A percentile compares a stretch with the other conserved stretches of the same genome.
Conservation (phyloP, 2,329 filamentous ascomycete species). For the Emericellopsis atlantica region DNA sequence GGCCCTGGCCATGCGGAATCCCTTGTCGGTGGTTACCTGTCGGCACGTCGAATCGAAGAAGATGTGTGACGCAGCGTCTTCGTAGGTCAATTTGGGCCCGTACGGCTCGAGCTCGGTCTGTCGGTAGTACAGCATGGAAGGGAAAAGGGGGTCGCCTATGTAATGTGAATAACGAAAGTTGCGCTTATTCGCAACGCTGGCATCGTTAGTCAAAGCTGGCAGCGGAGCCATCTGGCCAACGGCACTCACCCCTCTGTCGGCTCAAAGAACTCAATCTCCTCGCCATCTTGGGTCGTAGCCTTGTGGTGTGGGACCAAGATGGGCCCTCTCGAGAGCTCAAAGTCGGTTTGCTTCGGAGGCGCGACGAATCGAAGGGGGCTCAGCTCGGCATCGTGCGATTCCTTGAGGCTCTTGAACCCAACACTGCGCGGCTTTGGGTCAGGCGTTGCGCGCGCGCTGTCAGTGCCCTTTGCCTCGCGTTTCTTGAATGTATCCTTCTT, state of each 20-base stretch:
- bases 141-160: conserved; percentile 79
- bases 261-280: conserved; percentile 45
- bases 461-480: conserved; percentile 46
- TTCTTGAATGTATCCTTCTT: conserved; percentile 61
- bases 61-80: conserved; percentile 79
- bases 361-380: conserved; percentile 48
- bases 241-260: conserved; percentile 48
- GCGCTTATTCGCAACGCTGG: conserved; percentile 50
- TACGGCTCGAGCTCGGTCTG: conserved; percentile 79
- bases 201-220: not conserved
- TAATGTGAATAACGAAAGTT: conserved; percentile 83
- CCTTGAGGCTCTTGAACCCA: conserved; percentile 16
- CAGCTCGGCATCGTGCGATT: conserved; percentile 26
- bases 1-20: conserved; percentile 80
- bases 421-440: conserved; percentile 32
- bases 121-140: conserved; percentile 78
- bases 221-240: not conserved
- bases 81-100: conserved; percentile 76
- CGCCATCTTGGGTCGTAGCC: conserved; percentile 33
- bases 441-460: conserved; percentile 42
- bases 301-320: conserved; percentile 43
- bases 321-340: conserved; percentile 44
- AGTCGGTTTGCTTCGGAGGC: conserved; percentile 49
- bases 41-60: conserved; percentile 66
- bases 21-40: conserved; percentile 80